Evolutionary conservation across 164 flowering plant genomes (phyloP).

Genomic region (Platanus orientalis): DNA sequence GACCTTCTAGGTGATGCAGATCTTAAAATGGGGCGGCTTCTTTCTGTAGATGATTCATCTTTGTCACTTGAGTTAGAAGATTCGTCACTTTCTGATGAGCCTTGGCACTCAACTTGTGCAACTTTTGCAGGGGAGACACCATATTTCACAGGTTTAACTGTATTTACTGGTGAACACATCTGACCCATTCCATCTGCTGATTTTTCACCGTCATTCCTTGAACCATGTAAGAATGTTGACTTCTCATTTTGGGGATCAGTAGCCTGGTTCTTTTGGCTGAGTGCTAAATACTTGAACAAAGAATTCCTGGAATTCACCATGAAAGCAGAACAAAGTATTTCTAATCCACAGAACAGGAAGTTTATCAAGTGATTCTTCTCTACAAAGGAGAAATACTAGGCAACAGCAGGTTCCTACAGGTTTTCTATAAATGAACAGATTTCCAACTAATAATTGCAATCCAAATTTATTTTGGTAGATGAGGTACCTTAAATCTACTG

Average conservation of each 20-base stretch:
- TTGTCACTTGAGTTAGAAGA: conserved; percentile 62
- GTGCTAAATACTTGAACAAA: conserved; percentile 36
- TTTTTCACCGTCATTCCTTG: conserved; percentile 18
- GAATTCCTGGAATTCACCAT: conserved; percentile 52
- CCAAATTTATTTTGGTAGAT: background rate
- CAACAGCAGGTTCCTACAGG: background rate
- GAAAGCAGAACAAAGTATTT: background rate
- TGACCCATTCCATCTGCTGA: conserved; percentile 18
- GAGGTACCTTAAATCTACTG: conserved; percentile 48
- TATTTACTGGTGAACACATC: conserved; percentile 17
- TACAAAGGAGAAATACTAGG: background rate
- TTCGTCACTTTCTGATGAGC: conserved; percentile 59
- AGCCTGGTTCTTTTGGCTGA: conserved; percentile 25
- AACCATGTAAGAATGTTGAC: conserved; percentile 12
- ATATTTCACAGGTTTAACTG: conserved; percentile 37
- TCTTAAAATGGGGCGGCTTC: conserved; percentile 63
- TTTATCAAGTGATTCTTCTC: background rate
- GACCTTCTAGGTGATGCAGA: conserved; percentile 80
- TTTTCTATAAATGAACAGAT: background rate
- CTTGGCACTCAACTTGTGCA: conserved; percentile 61
- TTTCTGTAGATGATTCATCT: conserved; percentile 46
- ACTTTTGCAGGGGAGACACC: conserved; percentile 76
- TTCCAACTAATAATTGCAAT: background rate
- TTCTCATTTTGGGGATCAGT: conserved; percentile 22
- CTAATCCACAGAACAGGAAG: conserved; percentile 1